Percentiles rank a stretch among this genome's conserved stretches.
These are phyloP conservation scores for Herpomyces periplanetae DNA, from an alignment of 2,329 filamentous ascomycete species.

Conservation along the genomic window DNA sequence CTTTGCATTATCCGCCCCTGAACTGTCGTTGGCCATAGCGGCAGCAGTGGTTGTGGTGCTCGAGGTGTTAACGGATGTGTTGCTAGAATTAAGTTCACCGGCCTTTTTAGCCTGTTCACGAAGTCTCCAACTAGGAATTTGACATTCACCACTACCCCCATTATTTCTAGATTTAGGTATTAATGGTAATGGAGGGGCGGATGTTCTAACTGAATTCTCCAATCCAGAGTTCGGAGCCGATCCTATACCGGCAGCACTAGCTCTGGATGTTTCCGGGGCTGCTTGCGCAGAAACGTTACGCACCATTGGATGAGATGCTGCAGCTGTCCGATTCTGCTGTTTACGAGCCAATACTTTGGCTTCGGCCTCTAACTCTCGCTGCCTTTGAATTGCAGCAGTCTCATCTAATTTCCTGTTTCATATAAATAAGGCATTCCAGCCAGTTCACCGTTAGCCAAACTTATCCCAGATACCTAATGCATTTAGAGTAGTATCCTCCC, in stretches of 20 bases:
- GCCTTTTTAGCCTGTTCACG: slow-evolving; percentile 16
- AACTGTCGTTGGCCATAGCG: too few species aligned
- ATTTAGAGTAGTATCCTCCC: slow-evolving; percentile 6
- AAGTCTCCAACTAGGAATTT: slow-evolving; percentile 29
- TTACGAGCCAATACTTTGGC: slow-evolving; percentile 27
- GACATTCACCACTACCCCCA: too few species aligned
- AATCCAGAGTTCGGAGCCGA: slow-evolving; percentile 12
- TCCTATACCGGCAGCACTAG: slow-evolving; percentile 10
- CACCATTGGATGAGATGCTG: slow-evolving; percentile 3
- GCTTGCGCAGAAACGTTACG: slow-evolving; percentile 7
- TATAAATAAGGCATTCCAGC: too few species aligned
- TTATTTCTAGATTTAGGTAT: too few species aligned
- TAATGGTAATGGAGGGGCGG: slow-evolving; percentile 21
- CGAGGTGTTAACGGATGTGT: too few species aligned
- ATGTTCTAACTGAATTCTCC: too few species aligned
- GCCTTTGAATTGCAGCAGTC: slow-evolving; percentile 22
- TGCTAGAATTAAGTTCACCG: too few species aligned
- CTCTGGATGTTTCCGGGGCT: slow-evolving; percentile 10
- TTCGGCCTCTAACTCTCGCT: slow-evolving; percentile 59
- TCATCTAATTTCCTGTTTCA: slow-evolving; percentile 18
- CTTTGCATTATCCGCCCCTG: too few species aligned
- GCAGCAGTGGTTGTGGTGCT: too few species aligned
- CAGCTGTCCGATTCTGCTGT: slow-evolving; percentile 12
- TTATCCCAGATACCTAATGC: too few species aligned
- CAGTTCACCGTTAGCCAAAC: too few species aligned